Conservation (phyloP, 1,284 basidiomycete species). For the Leccinum proximum region DNA sequence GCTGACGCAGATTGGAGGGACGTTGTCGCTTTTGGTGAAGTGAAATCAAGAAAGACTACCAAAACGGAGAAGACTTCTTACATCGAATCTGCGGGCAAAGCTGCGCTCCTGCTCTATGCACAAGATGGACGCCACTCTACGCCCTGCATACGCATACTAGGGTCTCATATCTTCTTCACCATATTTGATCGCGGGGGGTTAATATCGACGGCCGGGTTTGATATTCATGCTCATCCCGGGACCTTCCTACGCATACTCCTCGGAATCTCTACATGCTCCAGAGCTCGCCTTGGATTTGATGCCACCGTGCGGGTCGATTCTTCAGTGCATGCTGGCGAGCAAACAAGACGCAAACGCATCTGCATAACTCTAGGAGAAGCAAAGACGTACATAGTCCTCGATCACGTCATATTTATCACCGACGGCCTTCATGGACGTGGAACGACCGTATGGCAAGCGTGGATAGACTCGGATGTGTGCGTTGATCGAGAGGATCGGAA, state of each 20-base stretch:
- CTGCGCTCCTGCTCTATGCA: background rate
- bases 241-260: background rate
- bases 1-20: background rate
- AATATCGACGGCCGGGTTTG: background rate
- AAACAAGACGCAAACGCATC: background rate
- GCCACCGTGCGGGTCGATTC: background rate
- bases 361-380: background rate
- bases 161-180: background rate
- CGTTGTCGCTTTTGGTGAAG: background rate
- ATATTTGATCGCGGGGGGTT: background rate
- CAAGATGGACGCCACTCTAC: background rate
- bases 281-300: background rate
- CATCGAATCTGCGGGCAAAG: background rate
- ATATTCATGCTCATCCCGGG: background rate
- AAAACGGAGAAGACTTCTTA: background rate
- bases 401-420: background rate
- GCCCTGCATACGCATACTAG: background rate
- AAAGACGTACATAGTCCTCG: background rate
- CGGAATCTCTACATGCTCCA: background rate
- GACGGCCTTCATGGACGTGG: background rate
- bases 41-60: background rate
- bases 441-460: background rate
- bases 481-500: background rate
- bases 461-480: background rate
- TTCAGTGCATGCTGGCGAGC: background rate